phyloP scores from a whole-genome alignment of 768 basidiomycete species.

The Tylopilus plumbeoviolaceoides region DNA sequence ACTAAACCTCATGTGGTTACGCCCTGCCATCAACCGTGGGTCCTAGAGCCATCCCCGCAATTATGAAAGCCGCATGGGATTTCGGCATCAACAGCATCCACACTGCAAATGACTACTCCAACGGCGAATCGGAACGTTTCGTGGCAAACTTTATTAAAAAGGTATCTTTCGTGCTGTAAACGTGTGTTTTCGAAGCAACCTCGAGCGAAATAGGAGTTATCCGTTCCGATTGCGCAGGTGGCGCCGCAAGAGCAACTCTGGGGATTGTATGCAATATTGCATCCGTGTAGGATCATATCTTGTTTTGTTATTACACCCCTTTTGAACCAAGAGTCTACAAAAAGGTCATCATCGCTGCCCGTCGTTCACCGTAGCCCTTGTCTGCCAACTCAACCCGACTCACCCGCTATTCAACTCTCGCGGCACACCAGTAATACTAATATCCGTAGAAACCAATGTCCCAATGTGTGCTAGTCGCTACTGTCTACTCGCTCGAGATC shows the following conservation, averaged over 20 bases:
- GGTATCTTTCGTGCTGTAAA: constrained; percentile 16
- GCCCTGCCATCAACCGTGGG: constrained; percentile 17
- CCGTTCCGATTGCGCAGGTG: too few species aligned
- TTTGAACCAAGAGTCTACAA: too few species aligned
- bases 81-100: constrained; percentile 39
- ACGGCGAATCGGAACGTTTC: constrained; percentile 36
- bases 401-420: too few species aligned
- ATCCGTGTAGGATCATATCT: too few species aligned
- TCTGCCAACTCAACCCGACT: too few species aligned
- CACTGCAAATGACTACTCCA: constrained; percentile 37
- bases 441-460: constrained; percentile 14
- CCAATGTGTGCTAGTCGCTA: neutral
- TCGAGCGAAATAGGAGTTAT: too few species aligned
- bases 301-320: too few species aligned
- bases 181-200: neutral
- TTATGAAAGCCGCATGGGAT: constrained; percentile 39
- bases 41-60: constrained; percentile 26
- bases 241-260: too few species aligned
- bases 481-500: constrained; percentile 54
- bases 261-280: too few species aligned
- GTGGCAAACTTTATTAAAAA: constrained; percentile 36
- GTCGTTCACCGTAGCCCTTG: too few species aligned
- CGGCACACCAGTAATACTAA: neutral
- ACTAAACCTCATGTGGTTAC: neutral
- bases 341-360: too few species aligned